Evolutionary conservation across 192 early-diverging fungal species (phyloP), one percentile per base, ranked within the genome.

Genomic region (Entomortierella lignicola): DNA sequence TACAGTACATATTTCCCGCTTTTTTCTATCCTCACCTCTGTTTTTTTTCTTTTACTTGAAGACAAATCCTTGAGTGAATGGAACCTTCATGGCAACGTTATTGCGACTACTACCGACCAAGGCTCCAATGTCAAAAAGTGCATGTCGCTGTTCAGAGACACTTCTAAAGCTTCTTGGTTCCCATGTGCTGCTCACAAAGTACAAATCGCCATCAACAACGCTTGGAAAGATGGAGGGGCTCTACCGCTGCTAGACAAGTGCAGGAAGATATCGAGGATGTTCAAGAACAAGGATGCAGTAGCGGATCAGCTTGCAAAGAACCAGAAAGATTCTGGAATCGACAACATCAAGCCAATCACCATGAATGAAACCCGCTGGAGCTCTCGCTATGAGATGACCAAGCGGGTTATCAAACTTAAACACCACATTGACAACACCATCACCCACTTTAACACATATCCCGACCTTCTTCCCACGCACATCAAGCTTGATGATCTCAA

Each of bases 61-160:
- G 63, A 20, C n/a, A 52, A 4, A 27, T 41, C 50, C 21, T 64
- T 63, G 32, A 3, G 17, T 8, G 48, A 64, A 8, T 54, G 51
- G 63, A 54, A 64, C 12, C 47, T 55, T n/a, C 5, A 55, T 3
- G 39, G 31, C n/a, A 64, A 55, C 4, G 37, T 64, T 10, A 51
- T 64, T 37, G 8, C 23, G 23, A 42, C 34, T 25, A 64, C 51
- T 26, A 54, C 63, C 2, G 63, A 64, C 37, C 63, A 64, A 64
- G 63, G 63, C 2, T 64, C 63, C 6, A 64, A 64, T 20, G 63
- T 64, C n/a, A 54, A 64, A 39, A 54, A 64, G 51, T 64, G 63
- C 51, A 64, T 64, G 63, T 18, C 10, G 37, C 10, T 55, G 1
- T 64, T 20, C 18, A 54, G 51, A 2, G 27, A 26, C 0, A 39